These are phyloP conservation scores for Colletotrichum liaoningense DNA, from an alignment of 2,329 filamentous ascomycete species.

Conservation along the genomic window DNA sequence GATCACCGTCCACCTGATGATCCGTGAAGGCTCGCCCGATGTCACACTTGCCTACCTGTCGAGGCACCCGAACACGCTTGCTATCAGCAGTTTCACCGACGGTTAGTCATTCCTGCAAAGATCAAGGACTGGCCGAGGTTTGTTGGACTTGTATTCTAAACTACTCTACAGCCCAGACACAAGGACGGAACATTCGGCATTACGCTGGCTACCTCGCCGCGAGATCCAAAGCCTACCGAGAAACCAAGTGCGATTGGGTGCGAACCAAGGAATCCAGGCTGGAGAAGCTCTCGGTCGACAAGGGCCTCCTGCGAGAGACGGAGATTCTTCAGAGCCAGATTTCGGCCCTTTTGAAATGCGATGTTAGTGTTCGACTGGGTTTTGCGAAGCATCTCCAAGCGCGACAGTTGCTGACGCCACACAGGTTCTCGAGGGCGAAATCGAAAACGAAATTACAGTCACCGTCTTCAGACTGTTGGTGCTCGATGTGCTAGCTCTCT, in stretches of 20 bases:
- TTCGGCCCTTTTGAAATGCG: conserved; percentile 85
- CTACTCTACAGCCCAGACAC: conserved; percentile 78
- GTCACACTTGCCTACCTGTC: conserved; percentile 88
- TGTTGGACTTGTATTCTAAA: conserved; percentile 6
- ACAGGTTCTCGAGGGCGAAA: conserved; percentile 86
- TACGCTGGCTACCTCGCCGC: conserved; percentile 90
- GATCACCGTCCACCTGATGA: conserved; percentile 97
- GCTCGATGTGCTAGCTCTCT: conserved; percentile 87
- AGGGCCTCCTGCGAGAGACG: conserved; percentile 91
- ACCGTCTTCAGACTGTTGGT: conserved; percentile 93
- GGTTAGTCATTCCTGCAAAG: conserved; percentile 65
- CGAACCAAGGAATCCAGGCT: conserved; percentile 83
- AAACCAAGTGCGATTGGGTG: conserved; percentile 92
- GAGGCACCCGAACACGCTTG: conserved; percentile 83
- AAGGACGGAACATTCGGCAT: conserved; percentile 92
- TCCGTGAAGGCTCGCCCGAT: conserved; percentile 91
- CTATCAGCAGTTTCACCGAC: conserved; percentile 92
- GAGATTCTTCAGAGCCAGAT: conserved; percentile 92
- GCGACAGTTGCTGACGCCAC: conserved; percentile 23
- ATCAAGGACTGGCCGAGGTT: background rate
- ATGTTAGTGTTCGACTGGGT: conserved; percentile 68
- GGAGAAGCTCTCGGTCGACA: conserved; percentile 89
- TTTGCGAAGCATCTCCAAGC: background rate
- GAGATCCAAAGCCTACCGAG: conserved; percentile 82
- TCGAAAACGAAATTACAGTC: conserved; percentile 96